Percentiles rank a stretch among this genome's conserved stretches.
Conservation (phyloP, 1,284 basidiomycete genomes). For the Sanghuangporus baumii region DNA sequence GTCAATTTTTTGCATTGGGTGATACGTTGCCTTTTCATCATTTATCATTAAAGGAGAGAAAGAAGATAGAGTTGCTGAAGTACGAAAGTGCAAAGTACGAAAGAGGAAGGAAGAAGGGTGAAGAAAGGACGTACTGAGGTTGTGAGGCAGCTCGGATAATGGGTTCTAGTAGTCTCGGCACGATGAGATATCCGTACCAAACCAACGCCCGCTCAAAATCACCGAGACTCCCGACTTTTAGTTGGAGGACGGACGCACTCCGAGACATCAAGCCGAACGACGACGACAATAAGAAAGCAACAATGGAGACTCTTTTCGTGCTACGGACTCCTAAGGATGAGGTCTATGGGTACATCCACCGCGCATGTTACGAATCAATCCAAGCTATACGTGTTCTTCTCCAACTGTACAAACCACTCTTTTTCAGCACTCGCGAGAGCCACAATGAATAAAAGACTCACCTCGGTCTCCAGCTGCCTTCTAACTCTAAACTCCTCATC, state of each 20-base stretch:
- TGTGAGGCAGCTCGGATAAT: no score
- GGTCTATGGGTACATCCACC: no score
- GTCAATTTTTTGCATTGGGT: neutral
- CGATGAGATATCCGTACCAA: no score
- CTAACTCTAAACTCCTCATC: slow-evolving; percentile 74
- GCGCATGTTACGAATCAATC: neutral
- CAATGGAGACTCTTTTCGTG: no score
- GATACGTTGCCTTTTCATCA: neutral
- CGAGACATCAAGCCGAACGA: no score
- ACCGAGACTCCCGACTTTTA: no score
- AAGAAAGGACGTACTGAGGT: no score
- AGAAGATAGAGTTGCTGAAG: neutral
- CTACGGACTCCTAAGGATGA: no score
- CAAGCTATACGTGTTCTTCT: slow-evolving; percentile 17
- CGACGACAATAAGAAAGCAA: no score
- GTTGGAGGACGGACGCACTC: no score
- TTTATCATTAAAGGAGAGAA: neutral
- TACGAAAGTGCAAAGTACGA: neutral
- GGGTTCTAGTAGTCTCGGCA: no score
- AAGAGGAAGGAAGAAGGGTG: neutral
- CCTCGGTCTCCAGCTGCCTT: slow-evolving; percentile 72
- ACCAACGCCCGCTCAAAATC: no score
- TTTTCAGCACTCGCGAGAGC: neutral
- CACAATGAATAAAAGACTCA: slow-evolving; percentile 32
- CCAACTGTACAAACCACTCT: slow-evolving; percentile 1